A percentile compares a stretch with the other conserved stretches of the same genome.
phyloP scores from a whole-genome alignment of 1,284 basidiomycete genomes.

The Apiotrichum sp. region DNA sequence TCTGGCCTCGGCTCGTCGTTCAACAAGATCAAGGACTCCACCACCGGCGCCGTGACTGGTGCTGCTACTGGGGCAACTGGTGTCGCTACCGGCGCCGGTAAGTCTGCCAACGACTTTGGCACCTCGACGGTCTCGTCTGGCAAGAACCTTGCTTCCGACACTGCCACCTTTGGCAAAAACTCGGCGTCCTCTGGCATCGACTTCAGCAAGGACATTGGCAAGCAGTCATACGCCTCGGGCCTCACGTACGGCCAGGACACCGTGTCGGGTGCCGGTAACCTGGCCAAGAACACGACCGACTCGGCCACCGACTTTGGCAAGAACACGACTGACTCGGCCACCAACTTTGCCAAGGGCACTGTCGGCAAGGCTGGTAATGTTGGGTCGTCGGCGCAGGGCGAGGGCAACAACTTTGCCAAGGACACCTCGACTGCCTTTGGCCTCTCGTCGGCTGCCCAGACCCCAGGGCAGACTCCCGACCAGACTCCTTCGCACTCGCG shows the following conservation, averaged over 20 bases:
- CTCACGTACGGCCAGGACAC: slow-evolving; percentile 1
- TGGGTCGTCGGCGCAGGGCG: background rate
- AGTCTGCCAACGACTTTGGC: background rate
- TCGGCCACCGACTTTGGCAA: background rate
- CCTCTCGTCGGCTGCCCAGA: background rate
- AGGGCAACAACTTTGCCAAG: slow-evolving; percentile 3
- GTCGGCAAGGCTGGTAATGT: background rate
- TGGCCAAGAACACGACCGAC: no score
- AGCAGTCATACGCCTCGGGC: background rate
- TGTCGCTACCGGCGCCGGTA: background rate
- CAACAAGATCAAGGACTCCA: background rate
- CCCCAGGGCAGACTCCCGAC: background rate
- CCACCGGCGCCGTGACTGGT: background rate
- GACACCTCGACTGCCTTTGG: slow-evolving; percentile 1
- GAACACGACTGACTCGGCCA: slow-evolving; percentile 1
- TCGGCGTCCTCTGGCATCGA: background rate
- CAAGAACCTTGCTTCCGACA: background rate
- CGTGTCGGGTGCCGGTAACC: background rate
- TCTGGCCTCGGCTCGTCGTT: background rate
- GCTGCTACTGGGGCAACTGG: background rate
- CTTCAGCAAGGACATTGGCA: slow-evolving; percentile 4
- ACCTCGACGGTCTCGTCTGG: background rate
- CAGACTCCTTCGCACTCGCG: background rate
- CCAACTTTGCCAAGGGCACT: background rate
- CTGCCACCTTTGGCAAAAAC: slow-evolving; percentile 3